A percentile compares a stretch with the other conserved stretches of the same genome.
phyloP scores from a whole-genome alignment of 306 rosid genomes.

The Quercus rubra region DNA sequence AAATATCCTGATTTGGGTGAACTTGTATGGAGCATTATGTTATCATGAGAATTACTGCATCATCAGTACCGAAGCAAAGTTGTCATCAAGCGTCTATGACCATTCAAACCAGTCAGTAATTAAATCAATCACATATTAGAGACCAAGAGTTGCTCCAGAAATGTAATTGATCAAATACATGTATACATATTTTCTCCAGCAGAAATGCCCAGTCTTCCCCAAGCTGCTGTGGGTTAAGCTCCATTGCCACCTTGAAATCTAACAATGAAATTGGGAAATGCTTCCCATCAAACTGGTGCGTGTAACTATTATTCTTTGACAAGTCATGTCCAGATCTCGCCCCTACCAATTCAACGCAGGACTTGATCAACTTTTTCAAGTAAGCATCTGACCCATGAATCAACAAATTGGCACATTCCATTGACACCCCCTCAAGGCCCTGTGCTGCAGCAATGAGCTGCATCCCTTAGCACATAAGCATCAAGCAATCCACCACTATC shows the following conservation, averaged over 20 bases:
- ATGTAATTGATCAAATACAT: constrained; percentile 61
- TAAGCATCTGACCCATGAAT: constrained; percentile 68
- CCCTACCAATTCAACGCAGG: constrained; percentile 75
- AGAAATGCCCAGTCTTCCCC: constrained; percentile 97
- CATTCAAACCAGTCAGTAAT: neutral
- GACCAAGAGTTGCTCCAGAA: constrained; percentile 11
- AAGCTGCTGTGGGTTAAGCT: constrained; percentile 85
- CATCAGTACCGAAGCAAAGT: neutral
- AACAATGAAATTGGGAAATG: constrained; percentile 57
- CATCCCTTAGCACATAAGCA: constrained; percentile 67
- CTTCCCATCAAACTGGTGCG: constrained; percentile 72
- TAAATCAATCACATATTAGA: neutral
- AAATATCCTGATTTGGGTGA: constrained; percentile 35
- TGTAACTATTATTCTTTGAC: constrained; percentile 41
- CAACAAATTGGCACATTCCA: constrained; percentile 72
- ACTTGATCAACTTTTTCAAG: constrained; percentile 74
- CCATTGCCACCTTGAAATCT: constrained; percentile 95
- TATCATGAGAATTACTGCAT: too few species aligned
- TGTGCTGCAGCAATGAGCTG: constrained; percentile 81
- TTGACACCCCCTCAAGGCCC: constrained; percentile 77
- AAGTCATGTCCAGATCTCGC: constrained; percentile 52
- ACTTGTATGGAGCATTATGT: constrained; percentile 6
- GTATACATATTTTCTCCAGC: constrained; percentile 84
- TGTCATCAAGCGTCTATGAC: neutral
- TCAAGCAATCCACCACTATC: constrained; percentile 74